Conservation (phyloP, 2,329 filamentous ascomycete genomes). For the Trichoderma sp. region DNA sequence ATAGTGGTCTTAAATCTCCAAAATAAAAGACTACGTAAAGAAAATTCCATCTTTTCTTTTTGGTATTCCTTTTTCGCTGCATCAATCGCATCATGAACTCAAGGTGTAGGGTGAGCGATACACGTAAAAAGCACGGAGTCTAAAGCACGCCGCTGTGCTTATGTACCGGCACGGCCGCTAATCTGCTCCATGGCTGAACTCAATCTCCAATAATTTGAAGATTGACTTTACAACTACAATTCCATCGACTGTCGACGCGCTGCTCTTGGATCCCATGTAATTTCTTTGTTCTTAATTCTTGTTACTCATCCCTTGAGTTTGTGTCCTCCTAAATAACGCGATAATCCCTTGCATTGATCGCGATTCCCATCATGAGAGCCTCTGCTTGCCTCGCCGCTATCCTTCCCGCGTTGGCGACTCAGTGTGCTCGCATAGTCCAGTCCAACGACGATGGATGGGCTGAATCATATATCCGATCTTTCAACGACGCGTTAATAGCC, state of each 20-base stretch:
- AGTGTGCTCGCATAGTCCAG: slow-evolving; percentile 57
- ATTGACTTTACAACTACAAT: neutral
- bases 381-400: slow-evolving; percentile 27
- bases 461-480: slow-evolving; percentile 63
- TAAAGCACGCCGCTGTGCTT: neutral
- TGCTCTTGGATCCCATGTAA: neutral
- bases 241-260: neutral
- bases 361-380: slow-evolving; percentile 30
- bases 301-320: neutral
- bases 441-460: slow-evolving; percentile 76
- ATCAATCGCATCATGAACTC: neutral
- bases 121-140: neutral
- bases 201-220: neutral
- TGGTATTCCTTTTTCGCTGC: no score
- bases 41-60: neutral
- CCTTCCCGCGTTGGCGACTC: slow-evolving; percentile 31
- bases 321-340: neutral
- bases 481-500: slow-evolving; percentile 56
- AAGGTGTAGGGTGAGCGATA: neutral
- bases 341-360: neutral
- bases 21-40: neutral
- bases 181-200: neutral
- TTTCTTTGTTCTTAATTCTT: neutral
- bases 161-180: neutral
- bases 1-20: neutral